Evolutionary conservation across 1,139 yeast genomes (phyloP).

Genomic region (Arxiozyma telluris): DNA sequence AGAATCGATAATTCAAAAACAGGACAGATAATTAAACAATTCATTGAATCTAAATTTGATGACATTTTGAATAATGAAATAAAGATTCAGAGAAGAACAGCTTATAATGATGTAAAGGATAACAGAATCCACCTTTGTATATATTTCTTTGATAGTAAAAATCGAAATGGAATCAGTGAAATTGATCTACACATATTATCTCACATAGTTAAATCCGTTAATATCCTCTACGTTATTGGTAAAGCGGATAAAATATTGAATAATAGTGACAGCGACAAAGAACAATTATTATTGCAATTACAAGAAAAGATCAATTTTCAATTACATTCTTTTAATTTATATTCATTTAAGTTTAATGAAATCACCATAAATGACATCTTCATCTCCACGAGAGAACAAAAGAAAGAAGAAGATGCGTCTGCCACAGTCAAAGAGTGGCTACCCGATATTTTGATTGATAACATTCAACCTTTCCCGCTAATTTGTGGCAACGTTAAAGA

Average conservation of each 20-base stretch:
- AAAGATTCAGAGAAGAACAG: constrained; percentile 48
- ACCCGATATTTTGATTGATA: constrained; percentile 22
- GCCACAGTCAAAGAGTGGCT: background rate
- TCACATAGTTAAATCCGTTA: constrained; percentile 41
- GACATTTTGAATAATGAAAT: constrained; percentile 49
- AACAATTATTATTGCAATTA: constrained; percentile 39
- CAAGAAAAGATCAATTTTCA: constrained; percentile 40
- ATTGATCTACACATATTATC: constrained; percentile 43
- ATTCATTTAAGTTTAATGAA: constrained; percentile 41
- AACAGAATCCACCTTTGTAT: constrained; percentile 55
- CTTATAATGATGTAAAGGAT: constrained; percentile 34
- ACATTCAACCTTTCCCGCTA: constrained; percentile 41
- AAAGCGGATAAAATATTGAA: constrained; percentile 48
- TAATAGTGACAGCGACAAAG: constrained; percentile 22
- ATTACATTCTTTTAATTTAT: constrained; percentile 38
- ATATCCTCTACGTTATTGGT: constrained; percentile 48
- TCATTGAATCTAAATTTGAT: constrained; percentile 49
- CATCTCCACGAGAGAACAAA: background rate
- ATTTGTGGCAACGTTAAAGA: constrained; percentile 34
- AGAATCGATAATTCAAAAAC: constrained; percentile 30
- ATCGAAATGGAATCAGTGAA: constrained; percentile 38
- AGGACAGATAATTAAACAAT: constrained; percentile 38
- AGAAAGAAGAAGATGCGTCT: background rate
- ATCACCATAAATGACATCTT: constrained; percentile 31
- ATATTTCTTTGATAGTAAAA: constrained; percentile 49